Base-by-base conservation (phyloP, 2,329 filamentous ascomycete species). In the Achaetomium macrosporum region DNA sequence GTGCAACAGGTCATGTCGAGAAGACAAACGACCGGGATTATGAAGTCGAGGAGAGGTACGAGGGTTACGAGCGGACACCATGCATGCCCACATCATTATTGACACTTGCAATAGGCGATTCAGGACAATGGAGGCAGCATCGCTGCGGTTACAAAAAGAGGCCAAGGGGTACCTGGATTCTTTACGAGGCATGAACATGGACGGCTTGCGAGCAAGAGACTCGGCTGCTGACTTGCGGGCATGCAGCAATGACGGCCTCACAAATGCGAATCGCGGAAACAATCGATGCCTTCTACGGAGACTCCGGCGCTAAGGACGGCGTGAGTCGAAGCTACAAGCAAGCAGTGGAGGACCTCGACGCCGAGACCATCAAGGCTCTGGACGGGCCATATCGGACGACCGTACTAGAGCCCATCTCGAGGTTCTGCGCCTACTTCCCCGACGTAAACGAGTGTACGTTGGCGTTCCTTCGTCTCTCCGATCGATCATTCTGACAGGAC, bases 241-340 rank as follows among this genome's bases (percentile, higher is more conserved):
- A 10, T 20, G 30, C 61, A 90, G 92, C 93, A 62, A 99, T 99
- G 93, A 99, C 93, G 15, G 92, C 93, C 48, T 96, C 91, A 50
- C 93, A 99, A 73, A 97, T 99, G 92, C 87, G 92, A 67, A 97
- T 99, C 70, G 93, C 93, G 60, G 93, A 99, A 72, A 99, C 93
- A 17, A 99, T 99, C 71, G 93, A 99, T 73, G 93, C 93, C 39
- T 99, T 99, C 72, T 99, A 99, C 73, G 93, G 93, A 51, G 93
- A 99, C 68, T 86, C 91, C 1, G 95, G 95, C 47, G 90, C 93
- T 47, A 89, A 85, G 65, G 95, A 99, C 68, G 93, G 93, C 51
- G 93, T 99, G 54, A 95, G 88, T 71, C 82, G 92, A 68, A 95
- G 89, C 69, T 99, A 99, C 76, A 99, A 97, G 73, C 91, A 97